Evolutionary conservation across 768 basidiomycete genomes (phyloP).

Genomic region (Kwoniella mangroviensis): DNA sequence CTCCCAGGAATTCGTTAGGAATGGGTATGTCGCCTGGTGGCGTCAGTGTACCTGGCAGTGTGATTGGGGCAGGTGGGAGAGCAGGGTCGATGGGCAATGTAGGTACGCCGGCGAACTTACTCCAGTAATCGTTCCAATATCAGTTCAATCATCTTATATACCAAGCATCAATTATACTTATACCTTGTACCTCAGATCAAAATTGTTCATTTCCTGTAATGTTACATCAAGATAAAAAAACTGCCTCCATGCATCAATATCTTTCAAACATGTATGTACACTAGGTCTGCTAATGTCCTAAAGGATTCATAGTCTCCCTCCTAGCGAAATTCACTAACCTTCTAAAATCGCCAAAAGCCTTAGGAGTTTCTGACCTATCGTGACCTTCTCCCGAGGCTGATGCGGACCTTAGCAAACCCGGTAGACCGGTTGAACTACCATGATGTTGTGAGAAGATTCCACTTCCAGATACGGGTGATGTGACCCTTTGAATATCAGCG

Average conservation of each 20-base stretch:
- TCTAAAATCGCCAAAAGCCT: conserved; percentile 86
- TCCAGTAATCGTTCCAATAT: neutral
- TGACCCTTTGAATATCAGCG: conserved; percentile 30
- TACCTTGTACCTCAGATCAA: too few species aligned
- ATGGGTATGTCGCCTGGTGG: conserved; percentile 8
- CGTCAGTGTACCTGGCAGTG: neutral
- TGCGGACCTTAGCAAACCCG: conserved; percentile 57
- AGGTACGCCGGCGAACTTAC: neutral
- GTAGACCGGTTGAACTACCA: conserved; percentile 62
- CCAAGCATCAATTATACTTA: neutral
- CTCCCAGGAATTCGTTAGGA: neutral
- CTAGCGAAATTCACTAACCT: conserved; percentile 88
- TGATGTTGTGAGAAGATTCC: conserved; percentile 66
- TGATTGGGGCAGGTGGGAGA: neutral
- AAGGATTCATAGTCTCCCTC: conserved; percentile 62
- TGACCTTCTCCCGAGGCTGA: conserved; percentile 63
- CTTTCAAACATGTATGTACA: neutral
- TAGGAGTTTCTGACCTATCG: conserved; percentile 64
- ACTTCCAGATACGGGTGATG: conserved; percentile 51
- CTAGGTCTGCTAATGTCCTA: conserved; percentile 6
- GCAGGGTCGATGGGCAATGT: neutral
- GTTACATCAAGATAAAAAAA: neutral
- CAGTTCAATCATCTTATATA: neutral
- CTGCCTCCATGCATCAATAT: neutral
- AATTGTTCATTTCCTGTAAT: too few species aligned